Base-by-base conservation (phyloP, 306 rosid species). In the Hippophae gyantsensis region DNA sequence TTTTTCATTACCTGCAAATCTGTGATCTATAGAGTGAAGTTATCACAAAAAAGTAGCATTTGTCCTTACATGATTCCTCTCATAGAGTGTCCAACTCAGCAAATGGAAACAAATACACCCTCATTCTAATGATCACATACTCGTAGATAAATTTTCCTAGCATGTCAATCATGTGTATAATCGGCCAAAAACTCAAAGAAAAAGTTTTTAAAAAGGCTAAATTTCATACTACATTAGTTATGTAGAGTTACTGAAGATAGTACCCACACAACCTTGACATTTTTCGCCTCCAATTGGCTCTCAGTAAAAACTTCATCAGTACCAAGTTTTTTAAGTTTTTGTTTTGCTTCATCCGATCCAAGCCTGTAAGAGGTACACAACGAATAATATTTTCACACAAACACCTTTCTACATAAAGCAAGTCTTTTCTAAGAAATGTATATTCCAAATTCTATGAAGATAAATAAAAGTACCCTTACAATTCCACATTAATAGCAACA, bases 211-310 rank as follows among this genome's bases (percentile, higher is more conserved):
- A 18, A 18, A 18, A 18, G 23, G 23, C 23, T 18, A 18, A 18
- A 18, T 18, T 18, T 18, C 23, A 18, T 18, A 18, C 23, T 18
- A 18, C 23, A 18, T 18, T 0, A 18, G 23, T 40, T 53, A 56
- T 45, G 61, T 69, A 40, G 44, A 65, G 70, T 48, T 46, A 62
- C 59, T 56, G 48, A 26, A 61, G 49, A 50, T 13, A 18, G 23
- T 85, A 90, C 98, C 96, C 87, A 73, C 74, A 90, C 76, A 77
- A 78, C 76, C 81, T 90, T 90, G 75, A 90, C 76, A 70, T 85
- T 87, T 82, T 87, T 90, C 71, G 81, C 80, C 74, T 83, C 89
- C 76, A 87, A 73, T 78, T 87, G 85, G 42, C 73, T 83, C 72
- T 87, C 95, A 0, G 89, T 83, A 48, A 83, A 87, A 64, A 90